Evolutionary conservation across 352 stramenopile species (phyloP), one percentile per base, ranked within the genome.

Genomic region (Phytophthora macrochlamydospora): DNA sequence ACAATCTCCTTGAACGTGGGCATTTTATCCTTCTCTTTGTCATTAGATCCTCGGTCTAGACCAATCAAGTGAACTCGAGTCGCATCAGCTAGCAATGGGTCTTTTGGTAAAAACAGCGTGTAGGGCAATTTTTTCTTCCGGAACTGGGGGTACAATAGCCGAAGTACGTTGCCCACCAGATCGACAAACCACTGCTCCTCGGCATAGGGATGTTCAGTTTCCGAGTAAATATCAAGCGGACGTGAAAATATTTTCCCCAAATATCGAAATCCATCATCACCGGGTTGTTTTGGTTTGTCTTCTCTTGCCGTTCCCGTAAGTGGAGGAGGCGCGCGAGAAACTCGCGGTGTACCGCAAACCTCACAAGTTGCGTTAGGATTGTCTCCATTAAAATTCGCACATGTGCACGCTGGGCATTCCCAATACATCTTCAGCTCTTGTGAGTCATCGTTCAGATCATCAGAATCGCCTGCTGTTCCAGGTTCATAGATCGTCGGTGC

Each of bases 1-100:
- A 99, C 79, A 44, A 99, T 91, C 78, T 99, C 97, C 65, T 99
- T 99, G 50, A 99, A 93, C 0, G 96, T 99, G 28, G 77, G 62
- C 35, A 94, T 79, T 46, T 89, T 90, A 32, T 95, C 83, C 14
- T 80, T 84, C 32, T 92, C 83, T 56, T 91, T 91, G 38, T 93
- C 86, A 61, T 90, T 87, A 18, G 75, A 80, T 3, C 86, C 83
- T 60, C 85, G 65, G 33, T 95, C 85, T 8, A 91, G 71, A 0
- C 83, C 89, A 31, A 96, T 69, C 13, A 95, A 58, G 24, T 69
- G 71, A 6, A 95, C 83, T 2, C 70, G 58, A 30, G 54, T 76
- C n/a, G 84, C 76, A 51, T 71, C 71, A n/a, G 70, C 63, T 35
- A 66, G 52, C 8, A 93, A 51, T 2, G 82, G 68, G n/a, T 90